Conservation (phyloP, 495 filamentous ascomycete genomes). For the Xylaria venustula region DNA sequence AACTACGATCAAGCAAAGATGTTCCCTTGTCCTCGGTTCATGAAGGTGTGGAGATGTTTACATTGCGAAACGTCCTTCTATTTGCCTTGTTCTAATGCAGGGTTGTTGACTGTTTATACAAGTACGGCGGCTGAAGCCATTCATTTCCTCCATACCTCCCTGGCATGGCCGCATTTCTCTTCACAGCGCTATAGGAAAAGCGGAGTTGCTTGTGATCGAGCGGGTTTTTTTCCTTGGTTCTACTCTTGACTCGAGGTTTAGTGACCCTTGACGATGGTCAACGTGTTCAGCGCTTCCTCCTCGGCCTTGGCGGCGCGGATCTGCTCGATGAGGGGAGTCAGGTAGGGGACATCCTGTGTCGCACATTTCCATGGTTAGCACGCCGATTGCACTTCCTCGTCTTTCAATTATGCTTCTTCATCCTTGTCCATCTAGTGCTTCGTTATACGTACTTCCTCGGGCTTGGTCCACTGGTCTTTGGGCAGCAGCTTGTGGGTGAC, state of each 20-base stretch:
- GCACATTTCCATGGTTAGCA: constrained; percentile 23
- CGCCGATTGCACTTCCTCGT: background rate
- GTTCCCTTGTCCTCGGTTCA: no score
- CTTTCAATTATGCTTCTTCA: background rate
- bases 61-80: constrained; percentile 14
- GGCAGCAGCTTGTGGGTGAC: constrained; percentile 76
- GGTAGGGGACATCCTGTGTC: constrained; percentile 71
- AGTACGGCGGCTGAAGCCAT: constrained; percentile 8
- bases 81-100: constrained; percentile 19
- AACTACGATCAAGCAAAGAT: no score
- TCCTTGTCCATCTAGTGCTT: background rate
- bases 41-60: constrained; percentile 9
- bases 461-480: constrained; percentile 70
- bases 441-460: constrained; percentile 34
- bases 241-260: constrained; percentile 23
- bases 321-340: constrained; percentile 76
- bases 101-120: constrained; percentile 21
- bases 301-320: constrained; percentile 81
- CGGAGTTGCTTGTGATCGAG: background rate
- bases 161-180: background rate
- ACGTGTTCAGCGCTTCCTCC: constrained; percentile 75
- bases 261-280: constrained; percentile 63
- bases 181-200: background rate
- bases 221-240: background rate
- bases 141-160: background rate